Conservation (phyloP, 331 rosid species). For the Acacia pycnantha region DNA sequence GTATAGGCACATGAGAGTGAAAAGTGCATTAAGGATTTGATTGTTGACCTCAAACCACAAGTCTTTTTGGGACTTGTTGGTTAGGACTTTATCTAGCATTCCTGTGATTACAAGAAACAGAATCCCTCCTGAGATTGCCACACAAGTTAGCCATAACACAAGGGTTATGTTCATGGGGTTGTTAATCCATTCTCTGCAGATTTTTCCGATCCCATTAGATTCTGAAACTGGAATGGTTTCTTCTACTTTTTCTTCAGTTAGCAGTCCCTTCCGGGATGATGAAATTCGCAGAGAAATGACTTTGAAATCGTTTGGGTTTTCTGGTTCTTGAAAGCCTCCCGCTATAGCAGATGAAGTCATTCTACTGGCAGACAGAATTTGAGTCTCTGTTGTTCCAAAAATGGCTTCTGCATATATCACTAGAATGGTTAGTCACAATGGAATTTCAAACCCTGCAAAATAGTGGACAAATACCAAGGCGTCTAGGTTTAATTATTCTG, state of each 20-base stretch:
- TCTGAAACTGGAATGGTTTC: slow-evolving; percentile 13
- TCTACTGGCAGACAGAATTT: neutral
- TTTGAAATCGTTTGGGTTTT: slow-evolving; percentile 1
- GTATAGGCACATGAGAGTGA: slow-evolving; percentile 66
- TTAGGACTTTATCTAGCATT: slow-evolving; percentile 47
- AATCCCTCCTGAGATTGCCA: slow-evolving; percentile 52
- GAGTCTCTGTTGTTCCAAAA: neutral
- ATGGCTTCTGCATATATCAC: neutral
- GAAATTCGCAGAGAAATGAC: slow-evolving; percentile 32
- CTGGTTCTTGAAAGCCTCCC: slow-evolving; percentile 12
- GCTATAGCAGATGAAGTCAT: slow-evolving; percentile 31
- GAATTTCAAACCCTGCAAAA: neutral
- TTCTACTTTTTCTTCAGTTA: slow-evolving; percentile 24
- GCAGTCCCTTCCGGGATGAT: slow-evolving; percentile 32
- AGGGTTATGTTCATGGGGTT: slow-evolving; percentile 53
- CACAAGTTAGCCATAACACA: slow-evolving; percentile 50
- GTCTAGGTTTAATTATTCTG: neutral
- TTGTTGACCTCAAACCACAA: slow-evolving; percentile 65
- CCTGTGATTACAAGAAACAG: slow-evolving; percentile 71
- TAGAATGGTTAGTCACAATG: neutral
- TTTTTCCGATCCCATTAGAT: neutral
- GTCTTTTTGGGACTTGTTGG: slow-evolving; percentile 44
- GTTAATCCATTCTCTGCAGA: slow-evolving; percentile 49
- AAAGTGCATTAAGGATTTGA: slow-evolving; percentile 66
- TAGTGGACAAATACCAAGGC: neutral